Evolutionary conservation across 805 yeast genomes (phyloP), one percentile per base, ranked within the genome.

Genomic region (Danielia reshetovae): DNA sequence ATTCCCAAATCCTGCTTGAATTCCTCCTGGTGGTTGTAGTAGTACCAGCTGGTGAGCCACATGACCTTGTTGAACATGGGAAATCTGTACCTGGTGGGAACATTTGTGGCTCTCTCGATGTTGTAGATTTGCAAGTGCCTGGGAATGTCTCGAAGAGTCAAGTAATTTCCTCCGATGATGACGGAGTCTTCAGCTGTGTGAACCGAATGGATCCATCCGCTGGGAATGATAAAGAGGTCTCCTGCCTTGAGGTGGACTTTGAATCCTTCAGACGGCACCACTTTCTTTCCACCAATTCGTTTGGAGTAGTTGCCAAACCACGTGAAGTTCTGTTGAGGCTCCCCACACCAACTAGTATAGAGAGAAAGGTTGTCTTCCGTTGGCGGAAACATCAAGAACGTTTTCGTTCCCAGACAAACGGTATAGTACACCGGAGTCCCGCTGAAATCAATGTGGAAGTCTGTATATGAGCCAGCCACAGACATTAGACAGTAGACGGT

Each of bases 191-290:
- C 61, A 0, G 95, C 90, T 0, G 96, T 87, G 50, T 77, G 77
- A 0, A 88, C 97, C 0, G 93, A 79, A 57, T 88, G 96, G 32
- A 88, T 87, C 94, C 95, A 88, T 0, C 96, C 95, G 27, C 93
- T 79, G 3, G 97, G 96, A 13, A 88, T 80, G 10, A 87, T 67
- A 59, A 88, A 70, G 17, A 87, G 68, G 50, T 88, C 96, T 1
- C 94, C 94, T 1, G 75, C 59, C 1, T 45, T 34, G 14, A 83
- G 50, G 6, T 70, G 68, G 12, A 80, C 77, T 34, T 74, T 72
- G 32, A 77, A 62, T 13, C 87, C 85, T 6, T 43, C 49, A 3
- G 36, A 43, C 36, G 57, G 72, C 10, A 33, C 32, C 11, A 57
- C 41, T 32, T 26, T 54, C 43, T 43, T 64, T 38, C 60, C 69